Conservation (phyloP, 2,329 filamentous ascomycete species). For the Cytospora mali region DNA sequence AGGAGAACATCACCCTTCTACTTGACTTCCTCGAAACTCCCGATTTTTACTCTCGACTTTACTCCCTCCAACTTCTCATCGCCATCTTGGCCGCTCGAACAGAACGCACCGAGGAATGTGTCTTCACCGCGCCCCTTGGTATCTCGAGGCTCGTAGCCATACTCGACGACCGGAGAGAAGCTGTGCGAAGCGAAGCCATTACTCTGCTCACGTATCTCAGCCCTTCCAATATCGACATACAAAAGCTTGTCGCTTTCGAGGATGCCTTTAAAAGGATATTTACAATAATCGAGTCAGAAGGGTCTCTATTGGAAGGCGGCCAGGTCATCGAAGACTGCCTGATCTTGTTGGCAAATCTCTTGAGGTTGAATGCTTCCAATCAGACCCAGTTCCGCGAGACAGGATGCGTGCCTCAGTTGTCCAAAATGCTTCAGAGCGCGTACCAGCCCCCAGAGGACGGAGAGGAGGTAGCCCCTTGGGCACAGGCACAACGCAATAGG, state of each 20-base stretch:
- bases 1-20: conserved; percentile 92
- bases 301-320: conserved; percentile 78
- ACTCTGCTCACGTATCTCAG: conserved; percentile 87
- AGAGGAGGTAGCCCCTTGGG: conserved; percentile 71
- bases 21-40: conserved; percentile 84
- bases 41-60: conserved; percentile 90
- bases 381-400: conserved; percentile 93
- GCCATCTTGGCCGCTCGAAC: conserved; percentile 84
- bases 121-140: conserved; percentile 85
- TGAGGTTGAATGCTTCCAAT: conserved; percentile 86
- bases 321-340: conserved; percentile 91
- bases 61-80: conserved; percentile 85
- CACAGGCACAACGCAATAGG: conserved; percentile 76
- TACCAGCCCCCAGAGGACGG: conserved; percentile 56
- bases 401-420: conserved; percentile 74
- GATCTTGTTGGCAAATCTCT: conserved; percentile 84
- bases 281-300: conserved; percentile 77
- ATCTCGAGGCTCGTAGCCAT: conserved; percentile 83
- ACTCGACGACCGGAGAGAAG: conserved; percentile 83
- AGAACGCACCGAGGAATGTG: conserved; percentile 91
- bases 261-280: conserved; percentile 91
- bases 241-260: conserved; percentile 94
- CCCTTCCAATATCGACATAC: conserved; percentile 81
- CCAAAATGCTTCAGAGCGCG: conserved; percentile 66
- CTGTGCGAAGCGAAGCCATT: conserved; percentile 84